A percentile compares a stretch with the other conserved stretches of the same genome.
Evolutionary conservation across 768 basidiomycete genomes (phyloP).

Genomic region (Tricholoma bakamatsutake): DNA sequence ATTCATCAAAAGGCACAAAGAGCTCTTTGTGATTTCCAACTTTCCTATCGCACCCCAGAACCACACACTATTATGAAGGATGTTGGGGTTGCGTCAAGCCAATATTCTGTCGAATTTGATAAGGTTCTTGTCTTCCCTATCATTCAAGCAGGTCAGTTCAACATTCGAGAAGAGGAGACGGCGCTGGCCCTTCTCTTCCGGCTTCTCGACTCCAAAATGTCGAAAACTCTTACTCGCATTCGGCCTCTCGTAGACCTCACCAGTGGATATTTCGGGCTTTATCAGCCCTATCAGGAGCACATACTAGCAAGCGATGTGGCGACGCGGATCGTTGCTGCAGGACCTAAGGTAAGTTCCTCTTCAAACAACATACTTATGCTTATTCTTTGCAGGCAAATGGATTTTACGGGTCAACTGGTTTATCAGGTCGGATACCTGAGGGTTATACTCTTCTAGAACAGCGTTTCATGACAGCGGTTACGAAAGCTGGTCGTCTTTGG

Average conservation of each 20-base stretch:
- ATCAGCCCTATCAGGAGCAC: constrained; percentile 69
- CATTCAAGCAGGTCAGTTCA: constrained; percentile 86
- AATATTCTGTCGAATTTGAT: constrained; percentile 18
- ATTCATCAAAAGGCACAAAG: constrained; percentile 56
- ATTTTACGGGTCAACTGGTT: constrained; percentile 82
- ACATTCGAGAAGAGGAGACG: constrained; percentile 79
- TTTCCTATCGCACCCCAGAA: constrained; percentile 21
- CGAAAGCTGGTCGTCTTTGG: constrained; percentile 40
- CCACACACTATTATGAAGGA: not conserved
- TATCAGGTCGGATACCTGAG: constrained; percentile 93
- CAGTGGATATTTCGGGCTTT: constrained; percentile 92
- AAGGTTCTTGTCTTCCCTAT: constrained; percentile 67
- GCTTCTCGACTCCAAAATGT: not conserved
- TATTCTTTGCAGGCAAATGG: constrained; percentile 74
- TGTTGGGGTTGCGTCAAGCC: not conserved
- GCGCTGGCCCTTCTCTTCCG: constrained; percentile 51
- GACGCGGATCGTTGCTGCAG: constrained; percentile 76
- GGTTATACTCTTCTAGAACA: constrained; percentile 89
- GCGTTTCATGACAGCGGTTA: constrained; percentile 68
- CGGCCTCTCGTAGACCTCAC: constrained; percentile 74
- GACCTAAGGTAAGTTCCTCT: constrained; percentile 59
- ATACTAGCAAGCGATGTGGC: constrained; percentile 52
- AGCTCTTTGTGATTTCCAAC: constrained; percentile 58
- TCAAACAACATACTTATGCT: not conserved
- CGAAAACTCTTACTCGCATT: constrained; percentile 16